Base-by-base conservation (phyloP, 179 eudicot genomes). In the Amaranthus tricolor region DNA sequence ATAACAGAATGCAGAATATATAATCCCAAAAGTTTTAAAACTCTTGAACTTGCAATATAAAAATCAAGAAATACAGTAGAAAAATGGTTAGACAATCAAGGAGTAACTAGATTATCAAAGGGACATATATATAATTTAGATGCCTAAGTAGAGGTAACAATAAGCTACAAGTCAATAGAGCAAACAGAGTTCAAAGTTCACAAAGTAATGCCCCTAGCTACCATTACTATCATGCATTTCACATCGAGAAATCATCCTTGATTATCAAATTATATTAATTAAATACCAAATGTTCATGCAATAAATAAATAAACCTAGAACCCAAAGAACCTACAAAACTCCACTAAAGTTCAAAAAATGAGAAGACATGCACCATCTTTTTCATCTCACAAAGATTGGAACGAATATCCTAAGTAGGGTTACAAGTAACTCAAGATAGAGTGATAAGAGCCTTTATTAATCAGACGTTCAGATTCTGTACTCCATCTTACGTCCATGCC, bases 1-100 rank as follows among this genome's bases (percentile, higher is more conserved):
- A 54, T 52, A 81, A 58, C 56, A 60, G 50, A 9, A 82, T 77
- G 31, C 65, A 72, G 53, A 71, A 71, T 6, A 74, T 70, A 48
- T 71, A 62, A 77, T 49, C 55, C 8, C 6, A n/a, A 68, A 14
- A 3, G 9, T 7, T 53, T 2, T 1, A 68, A 68, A 68, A 49
- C 48, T 51, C 47, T 63, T 31, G 40, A 49, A 20, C 0, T 17
- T 62, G 20, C 40, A 55, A 47, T 47, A 45, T 7, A 19, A 14
- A 10, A 66, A 49, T 45, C 56, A 66, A 1, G 5, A 10, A 62
- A 62, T 62, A 21, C 49, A 24, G 16, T 7, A 13, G 9, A 62
- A 24, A 53, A 62, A 31, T 51, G 57, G 57, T n/a, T 68, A 50
- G 9, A 6, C 15, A 13, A 21, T 50, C 0, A 9, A 53, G 15